A percentile compares a stretch with the other conserved stretches of the same genome.
Evolutionary conservation across 495 filamentous ascomycete genomes (phyloP).

Genomic region (Talaromyces adpressus): DNA sequence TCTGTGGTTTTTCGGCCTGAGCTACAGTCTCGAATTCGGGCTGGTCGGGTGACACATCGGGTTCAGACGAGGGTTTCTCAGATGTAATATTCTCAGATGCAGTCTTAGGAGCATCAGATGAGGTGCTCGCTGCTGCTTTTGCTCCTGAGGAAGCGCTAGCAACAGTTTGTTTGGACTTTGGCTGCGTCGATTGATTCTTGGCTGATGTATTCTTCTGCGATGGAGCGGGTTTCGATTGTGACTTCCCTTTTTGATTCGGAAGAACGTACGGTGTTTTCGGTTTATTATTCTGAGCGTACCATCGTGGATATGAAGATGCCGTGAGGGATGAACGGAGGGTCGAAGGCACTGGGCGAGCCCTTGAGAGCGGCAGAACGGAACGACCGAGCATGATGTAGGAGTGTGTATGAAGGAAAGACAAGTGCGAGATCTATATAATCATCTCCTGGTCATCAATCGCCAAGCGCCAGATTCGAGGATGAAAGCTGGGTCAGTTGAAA

Average conservation of each 20-base stretch:
- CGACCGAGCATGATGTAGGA: constrained; percentile 37
- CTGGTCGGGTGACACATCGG: constrained; percentile 14
- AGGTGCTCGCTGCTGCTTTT: background rate
- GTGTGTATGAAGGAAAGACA: background rate
- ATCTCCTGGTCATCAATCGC: constrained; percentile 10
- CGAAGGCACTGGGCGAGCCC: constrained; percentile 34
- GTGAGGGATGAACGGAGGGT: constrained; percentile 26
- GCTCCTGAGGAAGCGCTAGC: background rate
- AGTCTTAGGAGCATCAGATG: background rate
- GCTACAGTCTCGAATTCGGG: constrained; percentile 22
- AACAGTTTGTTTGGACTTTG: background rate
- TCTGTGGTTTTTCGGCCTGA: constrained; percentile 18
- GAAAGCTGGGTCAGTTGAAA: background rate
- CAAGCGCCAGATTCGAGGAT: background rate
- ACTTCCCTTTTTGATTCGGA: constrained; percentile 22
- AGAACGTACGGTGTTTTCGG: constrained; percentile 39
- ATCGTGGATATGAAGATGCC: constrained; percentile 23
- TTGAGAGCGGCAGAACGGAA: constrained; percentile 38
- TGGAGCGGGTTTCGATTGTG: constrained; percentile 13
- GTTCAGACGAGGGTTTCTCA: background rate
- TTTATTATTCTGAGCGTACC: constrained; percentile 41
- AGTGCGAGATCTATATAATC: constrained; percentile 17
- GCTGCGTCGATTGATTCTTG: background rate
- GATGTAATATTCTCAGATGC: background rate
- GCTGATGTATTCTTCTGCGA: background rate